phyloP scores from a whole-genome alignment of 495 filamentous ascomycete genomes.

The Parathielavia appendiculata region DNA sequence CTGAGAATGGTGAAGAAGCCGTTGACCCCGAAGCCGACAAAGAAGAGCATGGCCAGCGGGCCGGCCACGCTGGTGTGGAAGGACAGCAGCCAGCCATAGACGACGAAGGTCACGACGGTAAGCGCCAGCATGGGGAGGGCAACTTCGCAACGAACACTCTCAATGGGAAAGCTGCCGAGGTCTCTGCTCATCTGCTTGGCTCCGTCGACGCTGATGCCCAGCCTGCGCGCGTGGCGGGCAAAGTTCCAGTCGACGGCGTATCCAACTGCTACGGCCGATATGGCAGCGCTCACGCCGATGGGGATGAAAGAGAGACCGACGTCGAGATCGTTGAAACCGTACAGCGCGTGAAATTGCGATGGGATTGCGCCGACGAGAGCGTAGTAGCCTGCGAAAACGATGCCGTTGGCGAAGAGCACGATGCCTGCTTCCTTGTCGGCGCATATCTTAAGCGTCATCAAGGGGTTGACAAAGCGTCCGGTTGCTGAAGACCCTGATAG shows the following conservation, averaged over 20 bases:
- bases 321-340: slow-evolving; percentile 54
- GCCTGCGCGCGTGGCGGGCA: slow-evolving; percentile 37
- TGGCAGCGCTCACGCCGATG: slow-evolving; percentile 51
- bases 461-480: slow-evolving; percentile 8
- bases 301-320: slow-evolving; percentile 54
- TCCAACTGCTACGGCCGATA: slow-evolving; percentile 55
- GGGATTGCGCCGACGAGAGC: slow-evolving; percentile 48
- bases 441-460: slow-evolving; percentile 44
- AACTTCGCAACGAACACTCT: slow-evolving; percentile 54
- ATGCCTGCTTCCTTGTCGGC: slow-evolving; percentile 55
- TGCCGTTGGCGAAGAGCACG: slow-evolving; percentile 50
- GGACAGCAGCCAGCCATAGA: slow-evolving; percentile 56
- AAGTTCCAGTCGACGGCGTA: slow-evolving; percentile 51
- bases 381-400: slow-evolving; percentile 58
- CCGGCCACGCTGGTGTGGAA: slow-evolving; percentile 24
- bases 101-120: slow-evolving; percentile 34
- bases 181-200: slow-evolving; percentile 42
- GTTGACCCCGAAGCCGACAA: slow-evolving; percentile 46
- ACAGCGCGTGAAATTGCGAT: slow-evolving; percentile 44
- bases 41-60: slow-evolving; percentile 50
- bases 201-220: slow-evolving; percentile 43
- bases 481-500: too few species aligned
- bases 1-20: slow-evolving; percentile 44
- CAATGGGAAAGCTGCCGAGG: slow-evolving; percentile 55
- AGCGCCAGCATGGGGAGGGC: slow-evolving; percentile 45